Percentiles rank a stretch among this genome's conserved stretches.
Evolutionary conservation across 2,329 filamentous ascomycete species (phyloP).

Genomic region (Colletotrichum incanum): DNA sequence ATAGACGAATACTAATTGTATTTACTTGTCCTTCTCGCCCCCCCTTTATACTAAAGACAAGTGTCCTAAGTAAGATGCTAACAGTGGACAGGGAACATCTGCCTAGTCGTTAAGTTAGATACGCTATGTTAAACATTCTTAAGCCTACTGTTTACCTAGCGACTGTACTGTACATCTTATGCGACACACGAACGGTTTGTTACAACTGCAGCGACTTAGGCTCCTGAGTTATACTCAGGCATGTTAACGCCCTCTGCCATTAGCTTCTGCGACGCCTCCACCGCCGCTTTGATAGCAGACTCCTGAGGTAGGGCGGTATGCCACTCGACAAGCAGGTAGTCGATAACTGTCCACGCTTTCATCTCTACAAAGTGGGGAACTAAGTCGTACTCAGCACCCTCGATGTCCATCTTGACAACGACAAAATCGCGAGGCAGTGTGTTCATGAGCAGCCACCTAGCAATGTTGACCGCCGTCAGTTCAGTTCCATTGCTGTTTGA

Average conservation of each 20-base stretch:
- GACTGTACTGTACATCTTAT: too few relatives aligned
- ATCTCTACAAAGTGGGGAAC: constrained; percentile 30
- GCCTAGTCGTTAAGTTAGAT: too few relatives aligned
- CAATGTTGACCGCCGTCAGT: constrained; percentile 48
- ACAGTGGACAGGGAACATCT: too few relatives aligned
- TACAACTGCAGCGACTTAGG: too few relatives aligned
- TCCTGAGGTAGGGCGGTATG: not conserved
- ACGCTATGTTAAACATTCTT: too few relatives aligned
- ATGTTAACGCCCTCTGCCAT: not conserved
- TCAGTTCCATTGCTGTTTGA: constrained; percentile 50
- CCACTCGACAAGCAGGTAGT: constrained; percentile 35
- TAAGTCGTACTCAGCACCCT: constrained; percentile 41
- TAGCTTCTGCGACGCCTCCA: not conserved
- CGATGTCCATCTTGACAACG: constrained; percentile 45
- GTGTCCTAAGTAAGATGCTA: too few relatives aligned
- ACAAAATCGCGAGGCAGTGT: constrained; percentile 43
- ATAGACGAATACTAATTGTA: too few relatives aligned
- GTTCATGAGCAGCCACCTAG: constrained; percentile 43
- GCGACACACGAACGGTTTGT: too few relatives aligned
- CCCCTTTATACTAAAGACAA: too few relatives aligned
- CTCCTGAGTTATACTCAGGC: not conserved
- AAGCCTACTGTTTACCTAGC: too few relatives aligned
- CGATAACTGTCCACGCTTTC: constrained; percentile 35
- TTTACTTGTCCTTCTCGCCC: too few relatives aligned
- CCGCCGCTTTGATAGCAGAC: not conserved